phyloP scores from a whole-genome alignment of 108 stramenopile species.

The Fragilariopsis cylindrus region DNA sequence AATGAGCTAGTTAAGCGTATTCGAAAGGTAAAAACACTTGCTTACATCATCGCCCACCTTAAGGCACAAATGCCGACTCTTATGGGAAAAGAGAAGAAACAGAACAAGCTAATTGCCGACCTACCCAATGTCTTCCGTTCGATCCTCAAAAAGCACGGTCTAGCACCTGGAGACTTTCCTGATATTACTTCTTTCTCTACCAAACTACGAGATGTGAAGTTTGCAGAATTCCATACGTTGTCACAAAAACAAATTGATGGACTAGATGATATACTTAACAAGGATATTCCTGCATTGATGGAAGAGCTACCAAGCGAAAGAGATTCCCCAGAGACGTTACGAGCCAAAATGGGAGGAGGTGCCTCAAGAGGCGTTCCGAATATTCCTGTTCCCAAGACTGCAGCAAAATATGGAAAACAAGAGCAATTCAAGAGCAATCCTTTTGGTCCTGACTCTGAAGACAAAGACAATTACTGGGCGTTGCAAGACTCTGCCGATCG shows the following conservation, averaged over 20 bases:
- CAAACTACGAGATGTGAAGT: constrained; percentile 84
- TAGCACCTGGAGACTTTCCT: constrained; percentile 92
- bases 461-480: constrained; percentile 83
- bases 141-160: constrained; percentile 88
- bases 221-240: constrained; percentile 83
- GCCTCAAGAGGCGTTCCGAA: background rate
- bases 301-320: constrained; percentile 82
- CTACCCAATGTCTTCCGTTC: constrained; percentile 93
- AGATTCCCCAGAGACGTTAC: constrained; percentile 80
- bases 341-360: constrained; percentile 57
- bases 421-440: constrained; percentile 66
- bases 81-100: constrained; percentile 97
- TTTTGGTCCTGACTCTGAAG: constrained; percentile 71
- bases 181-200: constrained; percentile 78
- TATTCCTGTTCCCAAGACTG: constrained; percentile 69
- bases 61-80: constrained; percentile 95
- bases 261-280: constrained; percentile 76
- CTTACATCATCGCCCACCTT: constrained; percentile 87
- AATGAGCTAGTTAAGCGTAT: constrained; percentile 98
- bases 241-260: constrained; percentile 77
- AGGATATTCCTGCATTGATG: constrained; percentile 57
- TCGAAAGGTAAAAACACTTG: constrained; percentile 92
- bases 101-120: constrained; percentile 90
- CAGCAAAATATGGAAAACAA: constrained; percentile 68
- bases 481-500: constrained; percentile 85